Evolutionary conservation across 371 early-diverging fungal genomes (phyloP), one percentile per base, ranked within the genome.

Genomic region (Capniomyces stellatus): DNA sequence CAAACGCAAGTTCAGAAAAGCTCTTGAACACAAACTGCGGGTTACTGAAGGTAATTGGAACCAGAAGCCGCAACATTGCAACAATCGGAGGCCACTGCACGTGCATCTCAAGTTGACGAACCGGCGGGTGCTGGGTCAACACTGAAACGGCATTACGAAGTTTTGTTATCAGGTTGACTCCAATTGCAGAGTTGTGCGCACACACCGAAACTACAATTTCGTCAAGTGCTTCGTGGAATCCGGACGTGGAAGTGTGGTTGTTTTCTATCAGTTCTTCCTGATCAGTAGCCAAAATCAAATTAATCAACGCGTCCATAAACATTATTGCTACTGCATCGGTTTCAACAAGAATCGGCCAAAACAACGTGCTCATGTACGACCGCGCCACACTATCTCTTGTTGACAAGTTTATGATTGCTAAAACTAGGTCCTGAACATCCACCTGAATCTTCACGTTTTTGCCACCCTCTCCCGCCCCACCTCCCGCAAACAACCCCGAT

Each of bases 11-110:
- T 58, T 94, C 92, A 3, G 92, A 87, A 19, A 89, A 72, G 64
- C 81, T 89, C 49, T 78, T 75, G 43, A 76, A 77, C 15, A 85
- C 83, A 56, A 83, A 74, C 24, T 79, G 71, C 22, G 77, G 75
- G 58, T 89, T 87, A 59, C 89, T 85, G 72, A 93, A 94, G 2
- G 89, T 88, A 43, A 89, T 69, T 75, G 89, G 87, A 51, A 92
- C 71, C 44, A 86, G 74, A 65, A 90, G 84, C 8, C 92, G 81
- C 40, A 89, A 67, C 46, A 92, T 67, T 8, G 86, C 83, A 0
- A 86, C 82, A 54, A 94, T 87, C 59, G 92, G 87, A 12, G 77
- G 75, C 92, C 91, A 92, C 23, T 82, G 73, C 49, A 80, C 71
- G 61, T 89, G 92, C 27, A 86, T 81, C 0, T 35, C 35, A 35